Base-by-base conservation (phyloP, 305 asterid genomes). In the Fraxinus albicans region DNA sequence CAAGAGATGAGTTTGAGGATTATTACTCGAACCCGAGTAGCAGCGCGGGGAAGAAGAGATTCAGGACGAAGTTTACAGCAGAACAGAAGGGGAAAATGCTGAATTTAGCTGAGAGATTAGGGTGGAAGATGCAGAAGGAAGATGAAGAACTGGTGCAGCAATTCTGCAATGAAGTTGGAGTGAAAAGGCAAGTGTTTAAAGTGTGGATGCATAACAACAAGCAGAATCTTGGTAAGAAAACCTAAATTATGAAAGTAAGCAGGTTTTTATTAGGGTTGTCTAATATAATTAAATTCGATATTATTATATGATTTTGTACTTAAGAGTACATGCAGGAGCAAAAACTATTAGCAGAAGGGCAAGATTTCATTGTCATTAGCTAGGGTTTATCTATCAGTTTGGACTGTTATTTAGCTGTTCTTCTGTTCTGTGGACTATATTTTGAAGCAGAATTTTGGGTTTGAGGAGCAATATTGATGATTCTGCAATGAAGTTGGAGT, bases 181-280 rank as follows among this genome's bases (percentile, higher is more conserved):
- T 93, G 60, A 89, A 85, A 84, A 93, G 96, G 86, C 93, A 91
- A 3, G 97, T 93, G 72, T 89, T 93, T 29, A 93, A 92, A 80
- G 95, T 92, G 36, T 93, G 97, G 97, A 93, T 93, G 96, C 97
- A 92, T 81, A 93, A 93, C 86, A 93, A 93, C 86, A 93, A 91
- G 84, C 88, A 88, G 85, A 91, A 92, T 33, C 91, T 90, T 79
- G 97, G 94, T 90, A 91, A 93, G 94, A 90, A 89, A 91, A 89
- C 91, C 86, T 60, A 60, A 60, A 60, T 60, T 60, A 21, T 60
- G 72, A 60, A 23, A 60, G 8, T 7, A 60, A 21, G 69, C 69
- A 58, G 69, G 19, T 1, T 58, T 23, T 8, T 21, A 60, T 60
- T 60, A 23, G 12, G 33, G 72, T 60, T 60, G 10, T 25, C 33